These are phyloP conservation scores for Helotiales sp. DNA, from an alignment of 2,329 filamentous ascomycete genomes.

Conservation along the genomic window DNA sequence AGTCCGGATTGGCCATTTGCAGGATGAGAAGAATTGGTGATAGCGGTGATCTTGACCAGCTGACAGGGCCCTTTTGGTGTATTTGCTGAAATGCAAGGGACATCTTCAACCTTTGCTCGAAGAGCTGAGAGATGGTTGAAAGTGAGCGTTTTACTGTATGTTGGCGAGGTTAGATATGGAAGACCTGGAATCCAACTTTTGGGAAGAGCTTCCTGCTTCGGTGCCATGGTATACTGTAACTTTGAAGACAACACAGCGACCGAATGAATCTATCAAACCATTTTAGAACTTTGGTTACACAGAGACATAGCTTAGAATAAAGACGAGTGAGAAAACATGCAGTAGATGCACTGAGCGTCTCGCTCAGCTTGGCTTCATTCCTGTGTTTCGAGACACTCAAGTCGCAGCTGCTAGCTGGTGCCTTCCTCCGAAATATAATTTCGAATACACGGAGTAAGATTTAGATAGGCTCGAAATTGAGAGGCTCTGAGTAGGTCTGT, in stretches of 20 bases:
- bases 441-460: too few relatives aligned
- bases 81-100: conserved; percentile 36
- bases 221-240: not conserved
- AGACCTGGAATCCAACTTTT: conserved; percentile 59
- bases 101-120: conserved; percentile 26
- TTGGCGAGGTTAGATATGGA: conserved; percentile 52
- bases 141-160: conserved; percentile 43
- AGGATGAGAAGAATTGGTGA: conserved; percentile 52
- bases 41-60: conserved; percentile 55
- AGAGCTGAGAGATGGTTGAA: conserved; percentile 21
- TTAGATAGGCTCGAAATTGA: not conserved
- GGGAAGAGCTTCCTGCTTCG: conserved; percentile 34
- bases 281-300: too few relatives aligned
- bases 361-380: too few relatives aligned
- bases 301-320: too few relatives aligned
- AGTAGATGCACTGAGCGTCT: too few relatives aligned
- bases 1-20: conserved; percentile 59
- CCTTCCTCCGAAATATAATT: too few relatives aligned
- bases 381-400: too few relatives aligned
- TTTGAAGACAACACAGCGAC: not conserved
- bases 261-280: not conserved
- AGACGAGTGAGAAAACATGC: too few relatives aligned
- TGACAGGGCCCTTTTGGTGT: conserved; percentile 45
- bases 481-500: too few relatives aligned
- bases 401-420: too few relatives aligned